Evolutionary conservation across 257 asterid species (phyloP).

Genomic region (Solanum lycopersicoides): DNA sequence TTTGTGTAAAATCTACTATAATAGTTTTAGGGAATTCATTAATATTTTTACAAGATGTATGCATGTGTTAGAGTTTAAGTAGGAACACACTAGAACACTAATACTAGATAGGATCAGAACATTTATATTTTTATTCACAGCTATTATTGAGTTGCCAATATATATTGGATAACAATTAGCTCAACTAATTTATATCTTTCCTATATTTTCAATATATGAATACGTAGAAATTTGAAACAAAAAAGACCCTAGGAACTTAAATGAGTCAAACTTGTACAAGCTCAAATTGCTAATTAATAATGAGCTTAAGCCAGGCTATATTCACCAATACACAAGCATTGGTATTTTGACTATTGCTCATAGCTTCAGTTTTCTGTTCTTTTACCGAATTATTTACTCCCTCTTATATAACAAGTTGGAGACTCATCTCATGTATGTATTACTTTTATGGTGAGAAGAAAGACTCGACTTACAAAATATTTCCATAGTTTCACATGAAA

Average conservation of each 20-base stretch:
- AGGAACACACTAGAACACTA: not conserved
- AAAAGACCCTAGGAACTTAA: not conserved
- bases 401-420: not conserved
- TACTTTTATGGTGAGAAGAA: not conserved
- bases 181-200: not conserved
- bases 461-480: not conserved
- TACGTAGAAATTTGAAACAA: not conserved
- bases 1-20: too few relatives aligned
- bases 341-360: not conserved
- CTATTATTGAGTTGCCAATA: not conserved
- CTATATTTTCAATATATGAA: not conserved
- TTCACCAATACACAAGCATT: not conserved
- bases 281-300: not conserved
- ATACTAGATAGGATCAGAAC: not conserved
- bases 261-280: not conserved
- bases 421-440: not conserved
- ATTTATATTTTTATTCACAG: not conserved
- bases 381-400: not conserved
- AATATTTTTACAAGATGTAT: not conserved
- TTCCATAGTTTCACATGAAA: not conserved
- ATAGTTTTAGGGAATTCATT: not conserved
- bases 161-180: not conserved
- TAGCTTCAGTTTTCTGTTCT: not conserved
- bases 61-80: not conserved
- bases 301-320: not conserved